phyloP scores from a whole-genome alignment of 306 rosid genomes.

The Vachellia pachyceras region DNA sequence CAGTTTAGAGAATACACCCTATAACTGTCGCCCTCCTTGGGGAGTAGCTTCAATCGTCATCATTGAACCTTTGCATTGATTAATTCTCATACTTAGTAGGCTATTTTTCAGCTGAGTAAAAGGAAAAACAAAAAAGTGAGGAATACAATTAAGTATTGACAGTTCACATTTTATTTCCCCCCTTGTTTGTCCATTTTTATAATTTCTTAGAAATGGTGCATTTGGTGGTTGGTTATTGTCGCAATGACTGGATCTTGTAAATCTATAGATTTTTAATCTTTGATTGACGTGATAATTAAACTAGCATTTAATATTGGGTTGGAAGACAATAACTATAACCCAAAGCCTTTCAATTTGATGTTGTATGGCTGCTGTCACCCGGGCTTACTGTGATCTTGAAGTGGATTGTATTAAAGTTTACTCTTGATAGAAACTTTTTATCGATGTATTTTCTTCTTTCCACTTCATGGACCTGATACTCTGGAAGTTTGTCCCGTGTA shows the following conservation, averaged over 20 bases:
- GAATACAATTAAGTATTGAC: neutral
- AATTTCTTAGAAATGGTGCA: neutral
- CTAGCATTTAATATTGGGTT: slow-evolving; percentile 8
- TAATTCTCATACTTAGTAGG: neutral
- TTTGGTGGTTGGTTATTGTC: slow-evolving; percentile 32
- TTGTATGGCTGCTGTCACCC: slow-evolving; percentile 13
- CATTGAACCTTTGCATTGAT: slow-evolving; percentile 21
- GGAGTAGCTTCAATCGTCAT: neutral
- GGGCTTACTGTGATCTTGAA: slow-evolving; percentile 24
- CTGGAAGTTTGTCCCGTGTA: slow-evolving; percentile 56
- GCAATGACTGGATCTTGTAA: neutral
- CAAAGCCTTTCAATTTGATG: slow-evolving; percentile 3
- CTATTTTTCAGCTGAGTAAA: neutral
- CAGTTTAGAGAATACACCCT: neutral
- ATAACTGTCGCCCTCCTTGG: neutral
- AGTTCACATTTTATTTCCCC: neutral
- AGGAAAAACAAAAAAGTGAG: neutral
- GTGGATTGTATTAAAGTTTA: slow-evolving; percentile 42
- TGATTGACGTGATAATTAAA: slow-evolving; percentile 1
- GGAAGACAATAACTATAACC: neutral
- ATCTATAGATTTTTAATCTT: neutral
- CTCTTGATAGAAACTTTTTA: slow-evolving; percentile 35
- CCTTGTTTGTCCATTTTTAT: neutral
- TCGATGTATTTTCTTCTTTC: slow-evolving; percentile 41
- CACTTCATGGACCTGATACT: slow-evolving; percentile 45